Conservation (phyloP, 257 asterid species). For the Nyctanthes arbortristis region DNA sequence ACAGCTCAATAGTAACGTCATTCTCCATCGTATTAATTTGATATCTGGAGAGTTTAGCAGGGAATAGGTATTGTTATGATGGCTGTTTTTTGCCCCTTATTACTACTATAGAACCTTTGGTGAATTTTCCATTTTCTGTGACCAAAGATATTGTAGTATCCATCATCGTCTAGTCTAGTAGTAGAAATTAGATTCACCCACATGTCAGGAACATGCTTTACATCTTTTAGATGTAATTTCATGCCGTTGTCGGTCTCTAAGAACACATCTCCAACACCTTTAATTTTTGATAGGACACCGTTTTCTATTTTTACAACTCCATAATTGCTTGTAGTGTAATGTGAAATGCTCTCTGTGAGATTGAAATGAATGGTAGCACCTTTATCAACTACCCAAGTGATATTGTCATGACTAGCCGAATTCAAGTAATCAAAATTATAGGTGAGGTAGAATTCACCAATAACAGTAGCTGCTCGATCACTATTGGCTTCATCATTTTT, state of each 20-base stretch:
- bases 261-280: background rate
- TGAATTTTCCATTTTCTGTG: no score
- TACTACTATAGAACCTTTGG: no score
- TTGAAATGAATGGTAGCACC: conserved; percentile 7
- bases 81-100: no score
- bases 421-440: background rate
- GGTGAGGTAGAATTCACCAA: background rate
- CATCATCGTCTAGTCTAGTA: background rate
- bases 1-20: background rate
- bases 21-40: no score
- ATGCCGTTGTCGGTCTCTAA: no score
- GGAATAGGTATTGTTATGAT: no score
- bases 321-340: background rate
- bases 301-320: background rate
- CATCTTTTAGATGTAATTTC: no score
- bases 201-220: no score
- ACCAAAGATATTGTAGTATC: background rate
- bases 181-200: no score
- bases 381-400: conserved; percentile 17
- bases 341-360: background rate
- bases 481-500: background rate
- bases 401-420: conserved; percentile 4
- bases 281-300: background rate
- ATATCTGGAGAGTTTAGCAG: no score
- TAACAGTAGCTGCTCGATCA: background rate